Percentiles rank a stretch among this genome's conserved stretches.
phyloP scores from a whole-genome alignment of 352 stramenopile genomes.

The Globisporangium ultimum region DNA sequence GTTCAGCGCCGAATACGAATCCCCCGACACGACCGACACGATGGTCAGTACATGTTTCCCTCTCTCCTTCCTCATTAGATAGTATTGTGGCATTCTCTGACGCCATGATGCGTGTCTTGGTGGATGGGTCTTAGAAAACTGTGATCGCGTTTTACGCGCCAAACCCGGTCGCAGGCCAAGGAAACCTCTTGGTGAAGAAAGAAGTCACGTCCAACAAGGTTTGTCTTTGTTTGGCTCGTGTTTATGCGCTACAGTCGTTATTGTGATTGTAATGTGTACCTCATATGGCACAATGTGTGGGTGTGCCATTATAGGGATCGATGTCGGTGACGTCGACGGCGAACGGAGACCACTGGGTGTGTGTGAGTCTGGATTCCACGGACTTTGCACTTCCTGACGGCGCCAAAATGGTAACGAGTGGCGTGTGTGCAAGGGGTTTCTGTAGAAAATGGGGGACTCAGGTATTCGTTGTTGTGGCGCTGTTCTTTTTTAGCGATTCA shows the following conservation, averaged over 20 bases:
- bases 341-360: slow-evolving; percentile 75
- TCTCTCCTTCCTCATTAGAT: too few species aligned
- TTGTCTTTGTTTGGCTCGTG: background rate
- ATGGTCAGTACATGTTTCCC: slow-evolving; percentile 31
- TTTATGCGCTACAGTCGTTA: background rate
- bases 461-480: background rate
- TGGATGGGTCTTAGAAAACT: slow-evolving; percentile 41
- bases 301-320: slow-evolving; percentile 33
- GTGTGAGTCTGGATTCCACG: slow-evolving; percentile 59
- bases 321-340: slow-evolving; percentile 62
- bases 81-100: background rate
- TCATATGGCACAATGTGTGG: too few species aligned
- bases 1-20: slow-evolving; percentile 81
- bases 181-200: slow-evolving; percentile 56
- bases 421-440: background rate
- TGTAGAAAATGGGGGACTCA: background rate
- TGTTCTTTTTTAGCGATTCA: slow-evolving; percentile 42
- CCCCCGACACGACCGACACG: slow-evolving; percentile 74
- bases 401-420: slow-evolving; percentile 51
- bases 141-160: slow-evolving; percentile 58
- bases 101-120: background rate
- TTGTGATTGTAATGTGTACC: background rate
- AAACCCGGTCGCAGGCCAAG: slow-evolving; percentile 27
- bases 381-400: slow-evolving; percentile 58
- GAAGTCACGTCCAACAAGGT: slow-evolving; percentile 59